Percentiles rank a stretch among this genome's conserved stretches.
Conservation (phyloP, 805 yeast genomes). For the Cyberlindnera misumaiensis region DNA sequence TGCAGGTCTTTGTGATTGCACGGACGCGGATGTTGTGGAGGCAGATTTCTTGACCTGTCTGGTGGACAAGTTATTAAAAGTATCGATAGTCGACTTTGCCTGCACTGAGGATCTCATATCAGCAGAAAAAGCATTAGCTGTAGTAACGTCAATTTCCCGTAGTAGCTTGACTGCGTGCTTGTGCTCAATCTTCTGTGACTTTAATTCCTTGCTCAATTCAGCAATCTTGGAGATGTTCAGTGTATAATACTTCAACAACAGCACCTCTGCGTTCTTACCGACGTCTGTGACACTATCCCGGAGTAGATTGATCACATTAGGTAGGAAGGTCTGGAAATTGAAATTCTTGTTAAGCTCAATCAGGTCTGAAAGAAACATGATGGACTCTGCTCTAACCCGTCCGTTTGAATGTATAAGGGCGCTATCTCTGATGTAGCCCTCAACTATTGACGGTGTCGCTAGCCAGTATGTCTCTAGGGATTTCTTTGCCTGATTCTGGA, state of each 20-base stretch:
- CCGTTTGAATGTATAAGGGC: slow-evolving; percentile 36
- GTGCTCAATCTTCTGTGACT: slow-evolving; percentile 17
- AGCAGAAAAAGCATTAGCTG: slow-evolving; percentile 14
- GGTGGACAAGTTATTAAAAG: slow-evolving; percentile 18
- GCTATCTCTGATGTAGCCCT: slow-evolving; percentile 34
- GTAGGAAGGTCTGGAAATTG: slow-evolving; percentile 24
- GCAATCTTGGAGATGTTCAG: slow-evolving; percentile 13
- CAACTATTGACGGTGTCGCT: slow-evolving; percentile 42
- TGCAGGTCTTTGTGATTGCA: slow-evolving; percentile 1
- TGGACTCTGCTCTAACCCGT: slow-evolving; percentile 35
- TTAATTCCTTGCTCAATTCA: slow-evolving; percentile 17
- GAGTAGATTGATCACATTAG: slow-evolving; percentile 20
- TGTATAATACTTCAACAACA: slow-evolving; percentile 20
- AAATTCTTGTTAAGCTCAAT: slow-evolving; percentile 30
- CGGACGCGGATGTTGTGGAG: slow-evolving; percentile 1
- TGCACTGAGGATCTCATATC: slow-evolving; percentile 8
- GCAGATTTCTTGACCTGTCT: slow-evolving; percentile 2
- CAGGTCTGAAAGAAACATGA: slow-evolving; percentile 38
- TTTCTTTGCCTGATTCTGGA: slow-evolving; percentile 39
- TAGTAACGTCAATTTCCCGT: slow-evolving; percentile 15
- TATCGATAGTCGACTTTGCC: slow-evolving; percentile 20
- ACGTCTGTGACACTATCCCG: slow-evolving; percentile 22
- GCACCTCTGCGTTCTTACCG: slow-evolving; percentile 20
- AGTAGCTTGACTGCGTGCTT: slow-evolving; percentile 13
- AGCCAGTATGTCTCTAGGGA: slow-evolving; percentile 51